Evolutionary conservation across 306 rosid species (phyloP).

Genomic region (Cicer judaicum): DNA sequence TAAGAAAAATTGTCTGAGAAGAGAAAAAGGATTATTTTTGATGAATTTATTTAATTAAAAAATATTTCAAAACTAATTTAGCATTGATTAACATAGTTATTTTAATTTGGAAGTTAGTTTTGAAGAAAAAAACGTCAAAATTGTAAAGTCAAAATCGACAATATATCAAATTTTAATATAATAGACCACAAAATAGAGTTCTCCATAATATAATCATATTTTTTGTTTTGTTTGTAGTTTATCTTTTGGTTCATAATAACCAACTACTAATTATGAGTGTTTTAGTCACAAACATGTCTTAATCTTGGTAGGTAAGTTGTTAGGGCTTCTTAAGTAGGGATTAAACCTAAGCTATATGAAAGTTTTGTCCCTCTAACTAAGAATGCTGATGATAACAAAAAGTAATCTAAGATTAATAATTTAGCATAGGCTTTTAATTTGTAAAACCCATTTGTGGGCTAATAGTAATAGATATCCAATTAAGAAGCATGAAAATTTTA

Average conservation of each 20-base stretch:
- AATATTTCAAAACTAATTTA: too few relatives aligned
- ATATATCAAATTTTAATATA: background rate
- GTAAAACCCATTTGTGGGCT: constrained; percentile 20
- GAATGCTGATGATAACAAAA: background rate
- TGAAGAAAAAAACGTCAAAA: background rate
- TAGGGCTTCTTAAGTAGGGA: background rate
- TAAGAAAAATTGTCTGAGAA: too few relatives aligned
- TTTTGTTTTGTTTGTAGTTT: background rate
- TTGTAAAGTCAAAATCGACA: background rate
- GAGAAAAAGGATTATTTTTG: too few relatives aligned
- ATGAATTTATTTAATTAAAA: too few relatives aligned
- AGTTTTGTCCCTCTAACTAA: background rate
- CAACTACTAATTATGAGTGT: background rate
- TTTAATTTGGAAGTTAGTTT: background rate
- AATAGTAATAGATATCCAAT: background rate
- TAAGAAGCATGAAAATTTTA: constrained; percentile 9
- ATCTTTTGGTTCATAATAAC: background rate
- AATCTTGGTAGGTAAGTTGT: constrained; percentile 14
- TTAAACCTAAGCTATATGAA: background rate
- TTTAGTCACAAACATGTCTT: constrained; percentile 4
- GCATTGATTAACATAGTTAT: too few relatives aligned
- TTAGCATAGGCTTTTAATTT: too few relatives aligned
- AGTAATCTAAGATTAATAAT: background rate
- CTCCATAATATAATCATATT: background rate
- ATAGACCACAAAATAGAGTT: background rate